These are phyloP conservation scores for Anethum foeniculum DNA, from an alignment of 140 eudicot species.

Conservation along the genomic window DNA sequence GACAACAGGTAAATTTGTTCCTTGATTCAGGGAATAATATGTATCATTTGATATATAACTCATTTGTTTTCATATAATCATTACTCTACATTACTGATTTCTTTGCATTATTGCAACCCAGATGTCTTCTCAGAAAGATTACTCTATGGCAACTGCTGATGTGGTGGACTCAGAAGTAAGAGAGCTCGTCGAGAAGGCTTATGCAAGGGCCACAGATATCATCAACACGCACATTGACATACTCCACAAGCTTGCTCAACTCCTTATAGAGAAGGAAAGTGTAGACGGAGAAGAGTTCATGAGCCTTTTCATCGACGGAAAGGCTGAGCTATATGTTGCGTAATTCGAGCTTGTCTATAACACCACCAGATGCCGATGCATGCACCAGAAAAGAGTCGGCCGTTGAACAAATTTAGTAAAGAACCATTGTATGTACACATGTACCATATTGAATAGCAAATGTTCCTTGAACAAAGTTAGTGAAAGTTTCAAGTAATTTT, in stretches of 20 bases:
- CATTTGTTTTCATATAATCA: neutral
- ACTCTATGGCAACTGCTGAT: conserved; percentile 98
- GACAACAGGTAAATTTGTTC: conserved; percentile 55
- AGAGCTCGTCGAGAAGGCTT: conserved; percentile 78
- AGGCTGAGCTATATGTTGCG: conserved; percentile 73
- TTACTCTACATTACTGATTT: neutral
- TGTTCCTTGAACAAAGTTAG: neutral
- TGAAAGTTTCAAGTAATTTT: neutral
- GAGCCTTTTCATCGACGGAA: conserved; percentile 98
- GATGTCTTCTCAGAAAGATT: conserved; percentile 95
- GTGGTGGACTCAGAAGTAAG: conserved; percentile 91
- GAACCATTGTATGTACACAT: neutral
- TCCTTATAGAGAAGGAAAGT: conserved; percentile 88
- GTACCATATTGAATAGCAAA: neutral
- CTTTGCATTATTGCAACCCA: conserved; percentile 20
- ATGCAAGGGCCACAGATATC: conserved; percentile 63
- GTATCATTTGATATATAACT: neutral
- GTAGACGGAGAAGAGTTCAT: conserved; percentile 97
- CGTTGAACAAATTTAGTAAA: conserved; percentile 26
- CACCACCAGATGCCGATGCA: conserved; percentile 12
- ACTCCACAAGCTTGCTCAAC: conserved; percentile 82
- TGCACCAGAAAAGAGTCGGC: conserved; percentile 13
- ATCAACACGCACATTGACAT: conserved; percentile 81
- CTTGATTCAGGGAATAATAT: neutral
- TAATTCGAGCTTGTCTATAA: conserved; percentile 16